These are phyloP conservation scores for Dentiscutata heterogama DNA, from an alignment of 371 early-diverging fungal species.

Conservation along the genomic window DNA sequence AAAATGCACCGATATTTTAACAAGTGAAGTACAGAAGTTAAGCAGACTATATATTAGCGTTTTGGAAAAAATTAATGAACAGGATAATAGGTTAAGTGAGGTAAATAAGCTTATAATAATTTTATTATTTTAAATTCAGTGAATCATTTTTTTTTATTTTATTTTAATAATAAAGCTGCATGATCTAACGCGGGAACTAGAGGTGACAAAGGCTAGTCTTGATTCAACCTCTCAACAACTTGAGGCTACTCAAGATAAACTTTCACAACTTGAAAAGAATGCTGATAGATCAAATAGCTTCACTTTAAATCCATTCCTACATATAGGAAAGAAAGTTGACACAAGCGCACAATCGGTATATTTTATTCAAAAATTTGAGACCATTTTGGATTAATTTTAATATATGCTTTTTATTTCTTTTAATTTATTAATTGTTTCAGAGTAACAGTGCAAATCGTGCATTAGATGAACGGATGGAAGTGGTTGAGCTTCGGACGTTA, in stretches of 20 bases:
- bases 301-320: slow-evolving; percentile 1
- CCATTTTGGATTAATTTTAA: not conserved
- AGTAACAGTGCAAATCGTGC: not conserved
- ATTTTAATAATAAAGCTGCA: not conserved
- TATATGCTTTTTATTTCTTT: not conserved
- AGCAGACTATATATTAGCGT: not conserved
- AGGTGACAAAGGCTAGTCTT: slow-evolving; percentile 29
- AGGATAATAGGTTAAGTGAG: not conserved
- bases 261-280: slow-evolving; percentile 23
- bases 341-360: not conserved
- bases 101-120: not conserved
- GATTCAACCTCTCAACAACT: not conserved
- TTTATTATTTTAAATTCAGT: not conserved
- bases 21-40: not conserved
- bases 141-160: too few relatives aligned
- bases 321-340: slow-evolving; percentile 5
- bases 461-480: not conserved
- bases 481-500: not conserved
- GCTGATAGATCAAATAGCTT: slow-evolving; percentile 32
- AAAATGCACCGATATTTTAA: not conserved
- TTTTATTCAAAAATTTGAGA: not conserved
- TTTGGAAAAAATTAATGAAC: not conserved
- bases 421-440: not conserved
- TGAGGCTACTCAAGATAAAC: slow-evolving; percentile 22
- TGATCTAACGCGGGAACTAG: slow-evolving; percentile 10